Base-by-base conservation (phyloP, 148 eudicot genomes). In the Simmondsia chinensis region DNA sequence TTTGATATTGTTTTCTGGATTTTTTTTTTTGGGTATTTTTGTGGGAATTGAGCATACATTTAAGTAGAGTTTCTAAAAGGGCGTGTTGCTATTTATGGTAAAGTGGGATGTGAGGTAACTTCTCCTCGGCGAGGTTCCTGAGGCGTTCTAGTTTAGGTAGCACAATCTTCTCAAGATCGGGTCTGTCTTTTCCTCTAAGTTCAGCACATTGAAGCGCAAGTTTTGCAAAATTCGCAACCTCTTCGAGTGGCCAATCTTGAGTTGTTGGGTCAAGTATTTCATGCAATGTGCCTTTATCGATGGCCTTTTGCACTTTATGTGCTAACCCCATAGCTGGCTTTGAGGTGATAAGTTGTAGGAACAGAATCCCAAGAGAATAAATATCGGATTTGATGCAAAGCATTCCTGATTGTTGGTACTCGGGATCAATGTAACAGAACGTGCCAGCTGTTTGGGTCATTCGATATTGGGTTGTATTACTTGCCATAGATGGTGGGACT, bases 351-450 rank as follows among this genome's bases (percentile, higher is more conserved):
- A 41, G 46, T 20, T 41, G 46, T 21, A 41, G 12, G 27, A 41
- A 41, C 6, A 41, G 7, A 18, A 41, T 41, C 6, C 46, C 46
- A 10, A 41, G 46, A 20, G 46, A 41, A 14, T 41, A 41, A 12
- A 41, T 23, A 18, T 41, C 46, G 27, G 46, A 41, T 41, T 41
- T 41, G 27, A 41, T 41, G 9, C 46, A 26, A n/a, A 41, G 15
- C 46, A 41, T 41, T 13, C 46, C 46, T 11, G 46, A 20, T 23
- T 41, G 46, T 8, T 41, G 46, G n/a, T 41, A 41, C 12, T 41
- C 46, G 2, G 46, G 46, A 23, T 41, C 46, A 2, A 41, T 41
- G 28, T 41, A 41, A 41, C 46, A 41, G n/a, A 41, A 41, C 7
- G 46, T 41, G 3, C 46, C 46, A 20, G 46, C 46, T 20, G 46